phyloP scores from a whole-genome alignment of 2,329 filamentous ascomycete genomes.

The Pseudopyrenochaeta lycopersici region DNA sequence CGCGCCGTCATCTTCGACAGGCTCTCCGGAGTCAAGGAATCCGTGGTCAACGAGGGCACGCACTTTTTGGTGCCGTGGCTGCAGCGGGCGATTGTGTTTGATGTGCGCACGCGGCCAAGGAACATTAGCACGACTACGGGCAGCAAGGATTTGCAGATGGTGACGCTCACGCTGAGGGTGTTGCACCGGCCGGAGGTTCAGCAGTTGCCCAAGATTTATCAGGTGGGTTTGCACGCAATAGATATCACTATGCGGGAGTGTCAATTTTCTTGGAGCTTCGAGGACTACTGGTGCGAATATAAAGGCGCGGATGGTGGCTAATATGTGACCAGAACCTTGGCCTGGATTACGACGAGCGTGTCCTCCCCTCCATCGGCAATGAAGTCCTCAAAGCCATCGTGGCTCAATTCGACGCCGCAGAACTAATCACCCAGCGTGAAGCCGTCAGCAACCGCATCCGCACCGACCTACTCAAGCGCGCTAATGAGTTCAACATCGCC shows the following conservation, averaged over 20 bases:
- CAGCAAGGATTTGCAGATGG: slow-evolving; percentile 99
- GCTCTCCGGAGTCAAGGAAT: slow-evolving; percentile 88
- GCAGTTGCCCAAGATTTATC: slow-evolving; percentile 95
- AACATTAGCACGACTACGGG: slow-evolving; percentile 98
- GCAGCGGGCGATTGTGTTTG: slow-evolving; percentile 92
- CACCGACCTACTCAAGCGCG: slow-evolving; percentile 88
- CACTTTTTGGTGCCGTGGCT: slow-evolving; percentile 97
- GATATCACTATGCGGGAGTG: not conserved
- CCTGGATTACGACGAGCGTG: slow-evolving; percentile 88
- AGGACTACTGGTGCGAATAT: not conserved
- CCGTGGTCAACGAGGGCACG: slow-evolving; percentile 93
- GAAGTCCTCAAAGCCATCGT: slow-evolving; percentile 65
- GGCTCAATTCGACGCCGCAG: slow-evolving; percentile 63
- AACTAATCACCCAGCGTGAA: slow-evolving; percentile 95
- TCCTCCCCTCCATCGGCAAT: slow-evolving; percentile 64
- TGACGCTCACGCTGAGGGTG: slow-evolving; percentile 95
- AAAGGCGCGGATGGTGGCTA: not conserved
- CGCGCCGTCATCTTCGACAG: slow-evolving; percentile 98
- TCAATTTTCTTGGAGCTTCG: not conserved
- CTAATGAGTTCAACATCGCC: slow-evolving; percentile 97
- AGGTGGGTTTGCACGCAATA: slow-evolving; percentile 71
- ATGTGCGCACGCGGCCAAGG: slow-evolving; percentile 95
- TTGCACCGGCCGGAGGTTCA: slow-evolving; percentile 93
- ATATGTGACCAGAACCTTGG: slow-evolving; percentile 81
- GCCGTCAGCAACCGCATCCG: slow-evolving; percentile 95